Conservation (phyloP, 192 early-diverging fungal genomes). For the Obelidium mucronatum region DNA sequence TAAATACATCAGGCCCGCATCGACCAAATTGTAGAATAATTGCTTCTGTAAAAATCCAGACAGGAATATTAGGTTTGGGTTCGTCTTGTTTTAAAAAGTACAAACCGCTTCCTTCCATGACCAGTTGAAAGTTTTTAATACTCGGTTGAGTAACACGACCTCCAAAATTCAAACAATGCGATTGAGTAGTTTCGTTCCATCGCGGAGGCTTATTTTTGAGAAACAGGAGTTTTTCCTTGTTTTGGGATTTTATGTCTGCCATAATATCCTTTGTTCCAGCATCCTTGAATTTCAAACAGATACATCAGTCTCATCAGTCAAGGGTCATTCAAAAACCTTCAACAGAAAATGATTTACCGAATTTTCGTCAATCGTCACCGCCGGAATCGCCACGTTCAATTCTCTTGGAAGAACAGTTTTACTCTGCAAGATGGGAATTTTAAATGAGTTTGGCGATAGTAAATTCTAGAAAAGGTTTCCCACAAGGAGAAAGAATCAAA, state of each 20-base stretch:
- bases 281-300: slow-evolving; percentile 30
- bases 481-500: slow-evolving; percentile 5
- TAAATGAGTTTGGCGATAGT: background rate
- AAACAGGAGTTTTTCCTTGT: slow-evolving; percentile 60
- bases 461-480: background rate
- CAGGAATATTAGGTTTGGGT: background rate
- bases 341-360: slow-evolving; percentile 29
- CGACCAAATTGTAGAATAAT: slow-evolving; percentile 72
- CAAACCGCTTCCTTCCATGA: slow-evolving; percentile 56
- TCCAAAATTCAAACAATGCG: slow-evolving; percentile 70
- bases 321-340: background rate
- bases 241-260: slow-evolving; percentile 56
- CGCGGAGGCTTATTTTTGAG: slow-evolving; percentile 68
- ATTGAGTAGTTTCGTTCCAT: slow-evolving; percentile 72
- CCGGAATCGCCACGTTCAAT: slow-evolving; percentile 60
- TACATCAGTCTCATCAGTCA: background rate
- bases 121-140: slow-evolving; percentile 72
- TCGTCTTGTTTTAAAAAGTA: background rate
- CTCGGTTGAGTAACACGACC: slow-evolving; percentile 66
- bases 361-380: slow-evolving; percentile 49
- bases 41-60: background rate
- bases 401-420: slow-evolving; percentile 66
- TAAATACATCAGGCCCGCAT: slow-evolving; percentile 66
- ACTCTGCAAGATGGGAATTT: slow-evolving; percentile 38
- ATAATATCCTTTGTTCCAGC: slow-evolving; percentile 59